Base-by-base conservation (phyloP, 176 grass and related monocot species). In the Oryza rufipogon region DNA sequence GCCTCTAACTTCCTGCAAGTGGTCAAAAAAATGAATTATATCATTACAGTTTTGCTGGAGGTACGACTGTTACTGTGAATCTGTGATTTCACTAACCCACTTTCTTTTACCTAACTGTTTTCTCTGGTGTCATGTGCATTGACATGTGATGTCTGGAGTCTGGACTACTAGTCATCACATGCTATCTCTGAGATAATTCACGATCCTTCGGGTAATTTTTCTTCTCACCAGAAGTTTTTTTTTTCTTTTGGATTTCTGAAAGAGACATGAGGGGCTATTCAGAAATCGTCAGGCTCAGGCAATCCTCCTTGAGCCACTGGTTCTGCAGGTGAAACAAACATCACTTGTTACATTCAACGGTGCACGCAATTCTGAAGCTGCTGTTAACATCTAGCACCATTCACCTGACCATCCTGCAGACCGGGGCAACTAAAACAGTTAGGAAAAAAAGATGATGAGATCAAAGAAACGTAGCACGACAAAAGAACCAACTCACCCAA, bases 281-380 rank as follows among this genome's bases (percentile, higher is more conserved):
- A 14, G 66, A 7, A 7, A 63, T 20, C 46, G 2, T 70, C 73
- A 2, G 2, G 58, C 58, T 63, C 51, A 56, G 34, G 20, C 78
- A 70, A 70, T 30, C 42, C 26, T n/a, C 13, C 15, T 3, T 3
- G 54, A 66, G 20, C 86, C 79, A 77, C 73, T 64, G 14, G 7
- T 22, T 28, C n/a, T 4, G n/a, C 2, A 23, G 30, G 41, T 39
- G 51, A 71, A 83, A 75, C 22, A 17, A 46, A 36, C 56, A 38
- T 66, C 28, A 48, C 65, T 38, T 20, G 72, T 20, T 47, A 19
- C 66, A 60, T 84, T 45, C 71, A 73, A 73, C 39, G 10, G 68
- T 19, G 5, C 76, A 71, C 28, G 22, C 28, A 46, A 61, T 36
- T 64, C 65, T 41, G 30, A 32, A 32, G 30, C 30, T 32, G 30